Evolutionary conservation across 768 basidiomycete species (phyloP).

Genomic region (Kwoniella sp.): DNA sequence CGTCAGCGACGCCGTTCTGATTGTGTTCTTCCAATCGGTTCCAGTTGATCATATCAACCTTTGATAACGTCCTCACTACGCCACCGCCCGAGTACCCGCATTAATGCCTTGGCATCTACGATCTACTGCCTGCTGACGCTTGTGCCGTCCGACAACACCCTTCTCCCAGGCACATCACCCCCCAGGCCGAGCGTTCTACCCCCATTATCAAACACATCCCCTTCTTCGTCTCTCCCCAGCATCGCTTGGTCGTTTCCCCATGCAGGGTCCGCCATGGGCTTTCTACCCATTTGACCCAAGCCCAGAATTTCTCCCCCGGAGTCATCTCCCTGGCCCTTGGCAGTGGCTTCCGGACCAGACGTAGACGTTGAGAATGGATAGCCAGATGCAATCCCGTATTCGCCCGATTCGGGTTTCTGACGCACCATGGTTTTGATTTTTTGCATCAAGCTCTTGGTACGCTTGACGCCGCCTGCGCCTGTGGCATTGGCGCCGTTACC

Average conservation of each 20-base stretch:
- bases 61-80: neutral
- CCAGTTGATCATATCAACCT: neutral
- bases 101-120: too few relatives aligned
- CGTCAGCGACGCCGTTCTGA: conserved; percentile 18
- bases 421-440: conserved; percentile 50
- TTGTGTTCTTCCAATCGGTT: neutral
- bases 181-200: too few relatives aligned
- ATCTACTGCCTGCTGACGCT: conserved; percentile 5
- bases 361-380: neutral
- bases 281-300: neutral
- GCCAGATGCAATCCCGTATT: conserved; percentile 11
- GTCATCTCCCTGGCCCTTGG: conserved; percentile 10
- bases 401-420: conserved; percentile 36
- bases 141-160: conserved; percentile 17
- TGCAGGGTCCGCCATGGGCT: conserved; percentile 13
- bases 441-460: conserved; percentile 50
- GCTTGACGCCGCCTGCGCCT: conserved; percentile 39
- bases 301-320: conserved; percentile 6
- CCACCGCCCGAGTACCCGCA: neutral
- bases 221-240: conserved; percentile 26
- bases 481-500: conserved; percentile 2
- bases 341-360: neutral
- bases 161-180: neutral
- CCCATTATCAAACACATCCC: conserved; percentile 16
- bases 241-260: conserved; percentile 20